Percentiles rank a stretch among this genome's conserved stretches.
These are phyloP conservation scores for Stemphylium vesicarium DNA, from an alignment of 2,329 filamentous ascomycete genomes.

Conservation along the genomic window DNA sequence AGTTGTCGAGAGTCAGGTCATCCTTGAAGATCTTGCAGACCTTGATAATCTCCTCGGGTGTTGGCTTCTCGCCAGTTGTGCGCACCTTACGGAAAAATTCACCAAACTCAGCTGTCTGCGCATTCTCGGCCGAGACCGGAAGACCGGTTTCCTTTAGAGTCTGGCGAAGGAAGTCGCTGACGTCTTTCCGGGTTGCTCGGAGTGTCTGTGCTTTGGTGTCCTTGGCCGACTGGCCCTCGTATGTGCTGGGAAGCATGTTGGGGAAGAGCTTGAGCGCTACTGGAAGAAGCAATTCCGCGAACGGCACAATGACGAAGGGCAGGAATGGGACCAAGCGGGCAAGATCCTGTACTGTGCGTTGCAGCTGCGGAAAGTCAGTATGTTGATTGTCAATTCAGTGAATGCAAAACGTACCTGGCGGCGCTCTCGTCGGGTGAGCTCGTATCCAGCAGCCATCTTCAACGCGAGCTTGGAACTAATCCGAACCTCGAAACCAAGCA, in stretches of 20 bases:
- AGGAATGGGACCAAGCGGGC: constrained; percentile 93
- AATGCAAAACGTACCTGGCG: constrained; percentile 67
- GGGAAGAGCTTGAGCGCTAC: constrained; percentile 94
- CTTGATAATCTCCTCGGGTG: constrained; percentile 90
- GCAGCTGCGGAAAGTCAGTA: constrained; percentile 59
- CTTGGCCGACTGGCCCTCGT: constrained; percentile 88
- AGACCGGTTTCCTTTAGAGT: constrained; percentile 93
- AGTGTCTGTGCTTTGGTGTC: constrained; percentile 85
- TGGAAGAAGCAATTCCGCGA: constrained; percentile 90
- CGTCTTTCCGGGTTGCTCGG: constrained; percentile 87
- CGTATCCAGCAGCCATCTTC: constrained; percentile 98
- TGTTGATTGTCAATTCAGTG: not conserved
- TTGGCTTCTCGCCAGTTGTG: constrained; percentile 87
- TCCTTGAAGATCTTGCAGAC: constrained; percentile 99
- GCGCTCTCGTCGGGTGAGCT: constrained; percentile 91
- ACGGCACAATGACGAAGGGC: constrained; percentile 94
- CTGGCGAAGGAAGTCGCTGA: constrained; percentile 85
- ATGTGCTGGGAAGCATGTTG: constrained; percentile 96
- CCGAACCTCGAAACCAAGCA: constrained; percentile 87
- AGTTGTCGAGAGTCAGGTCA: constrained; percentile 94
- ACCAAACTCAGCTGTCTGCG: constrained; percentile 90
- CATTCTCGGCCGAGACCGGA: constrained; percentile 80
- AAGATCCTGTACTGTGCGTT: constrained; percentile 91
- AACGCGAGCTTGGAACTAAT: constrained; percentile 90
- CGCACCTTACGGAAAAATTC: constrained; percentile 95